These are phyloP conservation scores for Fusarium sp. DNA, from an alignment of 2,329 filamentous ascomycete species.

Conservation along the genomic window DNA sequence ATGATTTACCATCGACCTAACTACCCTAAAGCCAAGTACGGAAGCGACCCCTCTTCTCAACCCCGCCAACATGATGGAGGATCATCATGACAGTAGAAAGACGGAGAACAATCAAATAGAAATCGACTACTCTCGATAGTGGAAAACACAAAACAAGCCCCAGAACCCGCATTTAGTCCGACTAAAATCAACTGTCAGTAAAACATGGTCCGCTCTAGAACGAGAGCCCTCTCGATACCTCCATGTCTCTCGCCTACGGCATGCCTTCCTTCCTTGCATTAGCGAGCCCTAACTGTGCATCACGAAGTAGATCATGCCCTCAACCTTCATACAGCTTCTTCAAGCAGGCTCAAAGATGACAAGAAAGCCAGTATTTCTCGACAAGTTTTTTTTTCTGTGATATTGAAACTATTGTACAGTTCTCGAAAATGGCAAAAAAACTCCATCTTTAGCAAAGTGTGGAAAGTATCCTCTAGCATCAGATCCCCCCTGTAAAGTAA, in stretches of 20 bases:
- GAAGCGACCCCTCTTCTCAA: constrained; percentile 2
- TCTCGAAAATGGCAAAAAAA: constrained; percentile 21
- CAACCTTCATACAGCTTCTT: neutral
- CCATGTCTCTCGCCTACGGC: neutral
- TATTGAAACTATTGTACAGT: constrained; percentile 46
- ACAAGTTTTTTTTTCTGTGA: constrained; percentile 42
- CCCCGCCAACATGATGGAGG: constrained; percentile 33
- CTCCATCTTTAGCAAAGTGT: constrained; percentile 31
- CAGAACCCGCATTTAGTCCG: neutral
- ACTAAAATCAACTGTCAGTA: too few species aligned
- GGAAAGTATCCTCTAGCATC: constrained; percentile 44
- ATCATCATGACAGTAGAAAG: constrained; percentile 15
- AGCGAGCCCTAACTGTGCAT: constrained; percentile 33
- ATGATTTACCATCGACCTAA: neutral
- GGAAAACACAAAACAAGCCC: too few species aligned
- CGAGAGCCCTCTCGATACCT: neutral
- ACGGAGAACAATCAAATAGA: neutral
- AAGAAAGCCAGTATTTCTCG: constrained; percentile 13
- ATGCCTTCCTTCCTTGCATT: constrained; percentile 11
- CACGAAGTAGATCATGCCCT: neutral
- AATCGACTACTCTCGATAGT: neutral
- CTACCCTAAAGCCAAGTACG: constrained; percentile 4
- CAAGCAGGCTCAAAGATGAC: neutral
- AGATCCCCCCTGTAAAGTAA: constrained; percentile 28
- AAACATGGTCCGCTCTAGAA: neutral